These are phyloP conservation scores for Ophiostoma montium DNA, from an alignment of 2,329 filamentous ascomycete genomes.

Conservation along the genomic window DNA sequence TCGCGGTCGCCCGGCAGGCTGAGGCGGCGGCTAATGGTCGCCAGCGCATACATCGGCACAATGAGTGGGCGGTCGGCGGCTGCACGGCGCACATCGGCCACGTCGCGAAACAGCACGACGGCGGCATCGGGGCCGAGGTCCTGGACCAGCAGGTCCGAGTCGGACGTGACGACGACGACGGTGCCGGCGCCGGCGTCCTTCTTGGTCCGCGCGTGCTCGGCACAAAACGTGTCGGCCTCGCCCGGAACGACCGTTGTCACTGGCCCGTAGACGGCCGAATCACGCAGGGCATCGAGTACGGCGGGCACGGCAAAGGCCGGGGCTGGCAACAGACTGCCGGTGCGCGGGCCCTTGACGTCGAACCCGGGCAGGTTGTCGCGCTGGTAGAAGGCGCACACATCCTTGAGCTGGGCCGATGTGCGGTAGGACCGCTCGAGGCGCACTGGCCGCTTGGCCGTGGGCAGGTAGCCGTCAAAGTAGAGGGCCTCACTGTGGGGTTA, in stretches of 20 bases:
- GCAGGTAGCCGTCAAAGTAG: slow-evolving; percentile 77
- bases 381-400: slow-evolving; percentile 26
- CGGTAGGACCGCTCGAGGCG: slow-evolving; percentile 47
- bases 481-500: slow-evolving; percentile 59
- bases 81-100: slow-evolving; percentile 25
- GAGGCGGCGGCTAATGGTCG: not conserved
- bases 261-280: slow-evolving; percentile 26
- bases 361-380: slow-evolving; percentile 7
- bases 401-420: slow-evolving; percentile 41
- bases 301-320: slow-evolving; percentile 64
- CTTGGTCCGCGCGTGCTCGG: slow-evolving; percentile 40
- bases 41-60: slow-evolving; percentile 14
- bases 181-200: slow-evolving; percentile 31
- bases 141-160: slow-evolving; percentile 73
- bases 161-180: slow-evolving; percentile 64
- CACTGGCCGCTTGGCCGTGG: slow-evolving; percentile 46
- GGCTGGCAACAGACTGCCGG: slow-evolving; percentile 21
- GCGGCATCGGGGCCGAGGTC: slow-evolving; percentile 47
- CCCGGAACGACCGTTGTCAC: slow-evolving; percentile 53
- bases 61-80: slow-evolving; percentile 6
- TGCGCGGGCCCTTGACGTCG: slow-evolving; percentile 4
- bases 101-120: slow-evolving; percentile 55
- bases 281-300: slow-evolving; percentile 54
- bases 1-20: not conserved
- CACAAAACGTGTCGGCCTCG: slow-evolving; percentile 76